A percentile compares a stretch with the other conserved stretches of the same genome.
Conservation (phyloP, 2,329 filamentous ascomycete species). For the Scleromitrula shiraiana region DNA sequence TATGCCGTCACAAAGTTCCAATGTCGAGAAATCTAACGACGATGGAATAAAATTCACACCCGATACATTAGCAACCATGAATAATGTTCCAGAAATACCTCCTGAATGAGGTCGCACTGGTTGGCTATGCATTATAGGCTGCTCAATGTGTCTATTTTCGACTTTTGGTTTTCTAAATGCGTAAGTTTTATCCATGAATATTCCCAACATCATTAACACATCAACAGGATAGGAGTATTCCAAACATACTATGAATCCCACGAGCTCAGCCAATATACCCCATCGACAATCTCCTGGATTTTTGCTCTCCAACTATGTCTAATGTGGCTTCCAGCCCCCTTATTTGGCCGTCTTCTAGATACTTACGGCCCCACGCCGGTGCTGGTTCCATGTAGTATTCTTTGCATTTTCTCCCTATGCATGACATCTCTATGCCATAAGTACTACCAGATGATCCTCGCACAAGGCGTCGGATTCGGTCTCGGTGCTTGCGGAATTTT, state of each 20-base stretch:
- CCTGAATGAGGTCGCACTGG: background rate
- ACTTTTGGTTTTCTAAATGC: slow-evolving; percentile 2
- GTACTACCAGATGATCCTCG: slow-evolving; percentile 45
- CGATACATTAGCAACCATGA: background rate
- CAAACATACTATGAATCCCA: slow-evolving; percentile 8
- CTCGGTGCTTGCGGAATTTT: slow-evolving; percentile 38
- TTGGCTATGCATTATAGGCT: background rate
- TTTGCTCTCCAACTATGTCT: slow-evolving; percentile 7
- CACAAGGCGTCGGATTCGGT: slow-evolving; percentile 38
- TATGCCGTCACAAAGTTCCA: background rate
- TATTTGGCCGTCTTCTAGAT: slow-evolving; percentile 56
- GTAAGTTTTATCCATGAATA: background rate
- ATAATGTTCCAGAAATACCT: background rate
- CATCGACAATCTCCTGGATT: slow-evolving; percentile 5
- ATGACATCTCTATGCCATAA: slow-evolving; percentile 50
- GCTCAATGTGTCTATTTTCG: background rate
- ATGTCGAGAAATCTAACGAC: background rate
- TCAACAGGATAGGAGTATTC: slow-evolving; percentile 7
- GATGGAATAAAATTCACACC: background rate
- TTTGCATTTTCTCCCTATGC: slow-evolving; percentile 54
- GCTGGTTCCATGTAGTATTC: slow-evolving; percentile 41
- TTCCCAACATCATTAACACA: background rate
- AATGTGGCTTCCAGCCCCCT: slow-evolving; percentile 38
- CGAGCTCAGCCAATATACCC: background rate
- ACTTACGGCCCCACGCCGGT: slow-evolving; percentile 51